phyloP scores from a whole-genome alignment of 208 protist genomes.

The Crithidia mellificae region DNA sequence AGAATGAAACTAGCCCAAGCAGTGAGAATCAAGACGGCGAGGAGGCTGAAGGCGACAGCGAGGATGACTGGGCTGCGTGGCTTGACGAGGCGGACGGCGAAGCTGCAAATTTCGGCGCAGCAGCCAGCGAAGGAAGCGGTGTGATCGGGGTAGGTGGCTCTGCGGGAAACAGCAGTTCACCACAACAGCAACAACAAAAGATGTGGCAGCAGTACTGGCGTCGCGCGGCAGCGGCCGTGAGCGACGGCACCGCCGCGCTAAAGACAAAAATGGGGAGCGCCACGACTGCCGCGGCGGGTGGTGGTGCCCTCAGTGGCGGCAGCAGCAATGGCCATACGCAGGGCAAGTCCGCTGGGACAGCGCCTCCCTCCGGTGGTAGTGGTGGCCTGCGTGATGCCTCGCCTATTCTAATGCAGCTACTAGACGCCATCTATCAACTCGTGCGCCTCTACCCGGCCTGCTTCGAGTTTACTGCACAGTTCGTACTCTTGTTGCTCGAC shows the following conservation, averaged over 20 bases:
- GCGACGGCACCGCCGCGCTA: constrained; percentile 1
- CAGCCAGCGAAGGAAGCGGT: too few relatives aligned
- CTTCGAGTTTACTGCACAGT: constrained; percentile 92
- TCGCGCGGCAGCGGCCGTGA: not conserved
- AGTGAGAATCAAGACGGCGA: not conserved
- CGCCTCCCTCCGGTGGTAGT: not conserved
- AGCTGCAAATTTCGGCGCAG: too few relatives aligned
- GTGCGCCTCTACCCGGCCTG: constrained; percentile 81
- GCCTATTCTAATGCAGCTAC: constrained; percentile 93
- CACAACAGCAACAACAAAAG: not conserved
- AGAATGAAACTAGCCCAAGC: too few relatives aligned
- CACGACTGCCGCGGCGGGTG: not conserved
- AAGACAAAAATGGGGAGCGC: constrained; percentile 1
- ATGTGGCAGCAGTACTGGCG: constrained; percentile 6
- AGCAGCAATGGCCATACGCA: not conserved
- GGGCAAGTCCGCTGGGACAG: not conserved
- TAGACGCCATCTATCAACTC: constrained; percentile 94
- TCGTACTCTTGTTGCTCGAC: constrained; percentile 79
- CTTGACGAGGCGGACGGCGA: not conserved
- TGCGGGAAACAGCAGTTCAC: not conserved
- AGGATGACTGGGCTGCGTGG: constrained; percentile 5
- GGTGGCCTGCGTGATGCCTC: constrained; percentile 32
- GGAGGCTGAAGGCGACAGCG: not conserved
- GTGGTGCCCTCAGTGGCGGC: not conserved
- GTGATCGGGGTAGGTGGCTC: too few relatives aligned